Conservation (phyloP, 345 rosid species). For the Bruguiera gymnorhiza region DNA sequence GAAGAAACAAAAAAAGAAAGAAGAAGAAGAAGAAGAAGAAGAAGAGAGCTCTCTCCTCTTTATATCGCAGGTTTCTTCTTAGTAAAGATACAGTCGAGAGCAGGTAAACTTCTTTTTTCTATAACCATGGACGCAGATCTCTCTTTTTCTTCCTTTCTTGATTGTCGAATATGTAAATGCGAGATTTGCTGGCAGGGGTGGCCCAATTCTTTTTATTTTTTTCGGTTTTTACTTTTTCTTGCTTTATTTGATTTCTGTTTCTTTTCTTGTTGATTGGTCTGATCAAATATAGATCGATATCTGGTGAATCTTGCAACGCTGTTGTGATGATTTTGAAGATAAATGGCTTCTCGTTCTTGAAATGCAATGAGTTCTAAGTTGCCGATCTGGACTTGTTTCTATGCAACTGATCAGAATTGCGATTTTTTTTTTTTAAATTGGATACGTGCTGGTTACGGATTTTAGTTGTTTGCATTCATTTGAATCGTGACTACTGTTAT, state of each 20-base stretch:
- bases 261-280: neutral
- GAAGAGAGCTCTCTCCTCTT: too few relatives aligned
- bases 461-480: neutral
- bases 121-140: neutral
- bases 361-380: constrained; percentile 14
- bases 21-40: neutral
- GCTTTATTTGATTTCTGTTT: neutral
- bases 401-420: neutral
- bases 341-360: neutral
- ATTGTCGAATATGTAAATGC: neutral
- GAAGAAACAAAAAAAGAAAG: neutral
- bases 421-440: neutral
- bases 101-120: too few relatives aligned
- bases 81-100: too few relatives aligned
- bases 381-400: constrained; percentile 17
- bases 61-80: too few relatives aligned
- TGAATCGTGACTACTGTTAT: neutral
- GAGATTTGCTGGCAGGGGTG: neutral
- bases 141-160: constrained; percentile 2
- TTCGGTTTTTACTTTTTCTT: neutral
- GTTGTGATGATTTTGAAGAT: neutral
- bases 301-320: neutral
- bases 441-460: neutral
- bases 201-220: neutral
- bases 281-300: constrained; percentile 12